These are phyloP conservation scores for Aethionema arabicum DNA, from an alignment of 345 rosid genomes.

Conservation along the genomic window DNA sequence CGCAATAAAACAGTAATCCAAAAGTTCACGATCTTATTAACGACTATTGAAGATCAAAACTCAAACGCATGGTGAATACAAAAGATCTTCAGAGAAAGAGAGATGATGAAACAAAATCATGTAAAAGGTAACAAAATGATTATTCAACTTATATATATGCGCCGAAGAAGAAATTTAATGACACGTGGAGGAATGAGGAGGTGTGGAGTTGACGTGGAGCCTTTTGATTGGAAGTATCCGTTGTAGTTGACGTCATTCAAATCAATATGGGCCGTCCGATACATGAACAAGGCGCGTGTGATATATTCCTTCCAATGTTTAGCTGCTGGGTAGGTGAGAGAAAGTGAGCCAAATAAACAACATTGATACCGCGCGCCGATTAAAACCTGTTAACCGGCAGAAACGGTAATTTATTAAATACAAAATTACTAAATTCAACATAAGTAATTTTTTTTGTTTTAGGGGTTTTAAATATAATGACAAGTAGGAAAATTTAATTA, in stretches of 20 bases:
- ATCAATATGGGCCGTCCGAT: conserved; percentile 7
- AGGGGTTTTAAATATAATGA: too few species aligned
- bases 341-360: background rate
- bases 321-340: conserved; percentile 6
- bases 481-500: too few species aligned
- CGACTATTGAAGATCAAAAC: conserved; percentile 10
- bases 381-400: too few species aligned
- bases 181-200: conserved; percentile 25
- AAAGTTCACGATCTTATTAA: background rate
- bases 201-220: conserved; percentile 20
- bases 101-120: conserved; percentile 6
- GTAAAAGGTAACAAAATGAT: background rate
- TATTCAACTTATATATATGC: background rate
- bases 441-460: too few species aligned
- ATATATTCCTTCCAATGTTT: background rate
- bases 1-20: background rate
- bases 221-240: background rate
- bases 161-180: background rate
- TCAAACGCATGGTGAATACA: background rate
- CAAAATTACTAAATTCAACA: too few species aligned
- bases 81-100: background rate
- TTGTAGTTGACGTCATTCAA: background rate
- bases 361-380: conserved; percentile 11
- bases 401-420: too few species aligned
- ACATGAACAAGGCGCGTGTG: background rate